Base-by-base conservation (phyloP, 2,329 filamentous ascomycete genomes). In the Chaetomium sp. region DNA sequence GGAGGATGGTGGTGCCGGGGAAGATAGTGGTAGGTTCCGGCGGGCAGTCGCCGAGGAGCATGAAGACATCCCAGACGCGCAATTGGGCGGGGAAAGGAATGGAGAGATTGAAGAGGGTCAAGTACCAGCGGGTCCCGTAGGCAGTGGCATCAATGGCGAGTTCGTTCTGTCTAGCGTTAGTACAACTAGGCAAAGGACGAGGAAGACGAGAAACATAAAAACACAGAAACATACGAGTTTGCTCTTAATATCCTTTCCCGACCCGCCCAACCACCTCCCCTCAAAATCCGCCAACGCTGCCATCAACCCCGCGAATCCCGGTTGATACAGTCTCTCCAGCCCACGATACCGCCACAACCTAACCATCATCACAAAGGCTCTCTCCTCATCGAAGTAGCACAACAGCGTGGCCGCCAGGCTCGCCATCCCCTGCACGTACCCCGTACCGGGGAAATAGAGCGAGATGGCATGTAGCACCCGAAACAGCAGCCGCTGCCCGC, bases 351-450 rank as follows among this genome's bases (percentile, higher is more conserved):
- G 84, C 90, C 92, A 99, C 67, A 99, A 78, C 32, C 94, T 84
- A n/a, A 95, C 91, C 53, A 97, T 76, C 94, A 99, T 97, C 48
- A 97, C 84, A 66, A 99, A 99, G 5, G 89, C 86, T 64, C 85
- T 85, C 70, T 96, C 94, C 71, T 99, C 94, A 62, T 97, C 92
- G 70, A 91, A 99, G 69, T 99, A 99, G 68, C 92, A 96, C 6
- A 99, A 81, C 19, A 99, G 76, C 0, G 94, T 97, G 1, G 92
- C 92, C 1, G 89, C 91, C 41, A 97, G 76, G 27, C 91, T 89
- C 12, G 92, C 94, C 94, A 99, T 99, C 53, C 94, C 94, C 71
- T 99, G 94, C 0, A 97, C 94, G 69, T 99, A 99, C 34, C 94
- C 94, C 5, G 89, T 94, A 32, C 88, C 86, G 0, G 90, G 89